phyloP scores from a whole-genome alignment of 1,139 yeast genomes.

The Tardiomyces depauwii region DNA sequence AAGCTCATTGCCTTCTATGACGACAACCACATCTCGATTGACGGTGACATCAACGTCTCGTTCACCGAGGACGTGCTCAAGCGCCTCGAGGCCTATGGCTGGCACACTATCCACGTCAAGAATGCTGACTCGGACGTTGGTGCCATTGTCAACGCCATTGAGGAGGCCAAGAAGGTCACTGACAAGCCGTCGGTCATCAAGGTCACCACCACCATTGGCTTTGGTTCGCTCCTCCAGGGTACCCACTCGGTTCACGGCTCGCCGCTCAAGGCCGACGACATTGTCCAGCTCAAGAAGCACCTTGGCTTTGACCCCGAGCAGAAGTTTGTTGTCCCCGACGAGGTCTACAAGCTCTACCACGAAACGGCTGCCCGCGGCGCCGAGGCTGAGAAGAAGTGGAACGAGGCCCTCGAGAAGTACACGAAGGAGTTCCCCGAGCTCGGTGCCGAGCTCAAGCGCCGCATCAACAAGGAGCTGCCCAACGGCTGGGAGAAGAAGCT shows the following conservation, averaged over 20 bases:
- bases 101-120: conserved; percentile 74
- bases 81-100: conserved; percentile 89
- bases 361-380: conserved; percentile 50
- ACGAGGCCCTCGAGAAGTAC: conserved; percentile 50
- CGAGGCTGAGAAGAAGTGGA: conserved; percentile 65
- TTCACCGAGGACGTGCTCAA: conserved; percentile 88
- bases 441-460: conserved; percentile 75
- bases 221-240: conserved; percentile 79
- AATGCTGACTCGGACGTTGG: conserved; percentile 75
- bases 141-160: conserved; percentile 64
- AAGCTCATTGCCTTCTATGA: conserved; percentile 95
- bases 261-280: conserved; percentile 90
- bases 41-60: conserved; percentile 83
- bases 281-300: conserved; percentile 72
- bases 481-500: conserved; percentile 66
- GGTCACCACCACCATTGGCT: conserved; percentile 88
- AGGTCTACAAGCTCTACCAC: conserved; percentile 63
- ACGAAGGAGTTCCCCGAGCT: conserved; percentile 60
- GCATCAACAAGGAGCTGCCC: conserved; percentile 76
- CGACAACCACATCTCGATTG: conserved; percentile 95
- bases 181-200: conserved; percentile 89
- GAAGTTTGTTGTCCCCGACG: conserved; percentile 70
- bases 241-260: conserved; percentile 95
- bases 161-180: conserved; percentile 32
- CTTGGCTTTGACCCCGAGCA: conserved; percentile 87